Conservation (phyloP, 2,329 filamentous ascomycete genomes). For the Akanthomyces uredinophilus region DNA sequence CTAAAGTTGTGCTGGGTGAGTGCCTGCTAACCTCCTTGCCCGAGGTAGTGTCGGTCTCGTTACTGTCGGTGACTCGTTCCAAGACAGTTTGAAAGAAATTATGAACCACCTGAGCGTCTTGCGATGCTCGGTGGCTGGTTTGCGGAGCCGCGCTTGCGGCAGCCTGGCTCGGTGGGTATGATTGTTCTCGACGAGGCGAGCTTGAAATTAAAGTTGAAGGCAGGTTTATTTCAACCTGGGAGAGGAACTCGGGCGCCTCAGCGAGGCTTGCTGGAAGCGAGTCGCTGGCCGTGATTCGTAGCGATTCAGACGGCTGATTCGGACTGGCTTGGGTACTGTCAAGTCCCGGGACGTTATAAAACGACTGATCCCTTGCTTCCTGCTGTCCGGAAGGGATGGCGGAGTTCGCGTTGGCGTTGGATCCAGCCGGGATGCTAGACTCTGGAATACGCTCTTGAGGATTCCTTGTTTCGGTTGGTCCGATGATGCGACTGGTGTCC, state of each 20-base stretch:
- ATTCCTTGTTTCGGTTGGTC: background rate
- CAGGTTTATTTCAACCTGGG: background rate
- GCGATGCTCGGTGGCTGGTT: conserved; percentile 15
- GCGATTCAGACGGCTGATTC: background rate
- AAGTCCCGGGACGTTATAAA: background rate
- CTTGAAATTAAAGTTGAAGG: background rate
- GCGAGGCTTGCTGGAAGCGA: background rate
- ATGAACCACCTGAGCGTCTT: conserved; percentile 25
- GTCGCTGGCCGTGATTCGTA: background rate
- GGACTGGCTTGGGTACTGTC: background rate
- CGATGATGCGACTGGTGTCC: background rate
- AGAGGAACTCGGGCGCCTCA: background rate
- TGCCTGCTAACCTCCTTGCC: background rate
- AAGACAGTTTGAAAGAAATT: conserved; percentile 17
- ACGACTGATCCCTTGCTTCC: background rate
- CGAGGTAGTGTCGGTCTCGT: conserved; percentile 10
- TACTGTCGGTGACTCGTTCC: conserved; percentile 17
- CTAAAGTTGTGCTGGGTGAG: background rate
- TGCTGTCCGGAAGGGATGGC: conserved; percentile 7
- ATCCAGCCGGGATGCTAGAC: background rate
- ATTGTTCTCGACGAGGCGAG: background rate
- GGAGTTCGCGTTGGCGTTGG: background rate
- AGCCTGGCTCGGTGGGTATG: background rate
- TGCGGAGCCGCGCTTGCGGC: background rate
- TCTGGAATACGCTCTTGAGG: conserved; percentile 1